Evolutionary conservation across 1,284 basidiomycete species (phyloP), one percentile per base, ranked within the genome.

Genomic region (Leccinum griseonigrum): DNA sequence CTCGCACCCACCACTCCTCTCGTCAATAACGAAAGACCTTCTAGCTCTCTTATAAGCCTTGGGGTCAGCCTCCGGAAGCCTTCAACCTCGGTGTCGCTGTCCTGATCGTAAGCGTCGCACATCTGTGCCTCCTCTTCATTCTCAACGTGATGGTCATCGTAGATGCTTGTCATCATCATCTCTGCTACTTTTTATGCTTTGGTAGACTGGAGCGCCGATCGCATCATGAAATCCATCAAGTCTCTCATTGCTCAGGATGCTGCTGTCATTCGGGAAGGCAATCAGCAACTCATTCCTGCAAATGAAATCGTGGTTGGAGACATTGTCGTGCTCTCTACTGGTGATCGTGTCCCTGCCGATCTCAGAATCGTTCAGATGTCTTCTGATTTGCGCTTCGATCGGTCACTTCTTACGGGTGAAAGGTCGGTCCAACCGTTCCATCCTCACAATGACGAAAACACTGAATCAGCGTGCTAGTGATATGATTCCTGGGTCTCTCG

Each of bases 261-360:
- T 16, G 65, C 74, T 0, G 78, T 80, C 51, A 67, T 79, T 16
- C 71, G 87, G 2, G 88, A 91, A 66, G 87, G 88, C 10, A 80
- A 83, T 58, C 79, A 83, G 31, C 76, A 83, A 38, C 84, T 84
- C 54, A 75, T 91, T 4, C 79, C 86, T 10, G 92, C 92, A 22
- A 89, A 91, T 66, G 88, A 92, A 55, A 84, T 95, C 18, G 88
- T 94, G 0, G 90, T 91, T 0, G 93, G 93, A 9, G 93, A 95
- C 70, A 78, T 95, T 16, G 87, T 95, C 59, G 83, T 84, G 0
- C 90, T 95, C 69, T 79, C 82, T 13, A 81, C 85, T 1, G 86
- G 93, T 13, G 91, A 95, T 72, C 86, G 92, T 11, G 83, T 95
- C 4, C 94, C 93, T 0, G 93, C 93, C 1, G 93, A 95, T 67